Evolutionary conservation across 176 grass and related monocot species (phyloP), one percentile per base, ranked within the genome.

Genomic region (Oryza longistaminata): DNA sequence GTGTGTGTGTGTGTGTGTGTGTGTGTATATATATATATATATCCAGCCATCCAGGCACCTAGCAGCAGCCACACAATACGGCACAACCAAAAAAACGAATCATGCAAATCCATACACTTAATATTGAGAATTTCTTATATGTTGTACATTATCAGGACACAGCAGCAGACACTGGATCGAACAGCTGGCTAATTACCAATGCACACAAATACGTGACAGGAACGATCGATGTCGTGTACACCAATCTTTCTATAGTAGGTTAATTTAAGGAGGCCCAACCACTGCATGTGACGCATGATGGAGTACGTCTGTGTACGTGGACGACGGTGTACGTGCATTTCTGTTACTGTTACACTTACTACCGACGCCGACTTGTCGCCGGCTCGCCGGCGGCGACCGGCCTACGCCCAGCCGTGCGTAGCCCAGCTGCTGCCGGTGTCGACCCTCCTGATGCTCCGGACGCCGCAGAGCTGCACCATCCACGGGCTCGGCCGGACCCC

Each of bases 351-450:
- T 81, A 19, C 43, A 64, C 34, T 61, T 40, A 68, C 78, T 68
- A 16, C 74, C 11, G 86, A 78, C 80, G 13, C 55, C 53, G 33
- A 43, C 42, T 62, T 1, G 87, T 55, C 81, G 58, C 68, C 53
- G 44, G 60, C 37, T 35, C 34, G 34, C 34, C 34, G 42, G 53
- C 49, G 29, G 2, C 15, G 49, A 15, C 15, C 79, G 27, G 22
- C 9, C 49, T 87, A 91, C 16, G 50, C 42, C 85, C 69, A 84
- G 12, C 89, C 81, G 71, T 85, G 53, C 64, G 69, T 76, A 76
- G 62, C 82, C 82, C 82, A 81, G 21, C 40, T 62, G n/a, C 40
- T 62, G 8, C 9, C 58, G 58, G n/a, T 24, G 58, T 62, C 58
- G 58, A 62, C 39, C 15, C 48, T 83, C 75, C 62, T 62, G 52